Conservation (phyloP, 164 flowering plant species). For the Sextonia rubra region DNA sequence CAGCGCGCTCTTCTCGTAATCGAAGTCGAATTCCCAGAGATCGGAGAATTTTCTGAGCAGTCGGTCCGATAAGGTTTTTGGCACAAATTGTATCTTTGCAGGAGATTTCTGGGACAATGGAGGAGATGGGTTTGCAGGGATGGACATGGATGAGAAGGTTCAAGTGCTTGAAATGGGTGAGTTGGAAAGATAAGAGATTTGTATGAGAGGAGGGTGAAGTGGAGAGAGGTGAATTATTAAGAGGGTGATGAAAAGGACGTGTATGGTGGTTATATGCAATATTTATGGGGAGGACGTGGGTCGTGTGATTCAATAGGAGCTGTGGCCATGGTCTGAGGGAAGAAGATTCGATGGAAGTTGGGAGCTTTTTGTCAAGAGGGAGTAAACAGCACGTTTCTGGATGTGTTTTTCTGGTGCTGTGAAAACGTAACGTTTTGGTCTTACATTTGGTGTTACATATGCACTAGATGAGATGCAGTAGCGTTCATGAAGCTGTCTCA, state of each 20-base stretch:
- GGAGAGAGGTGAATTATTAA: not conserved
- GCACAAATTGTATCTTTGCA: conserved; percentile 39
- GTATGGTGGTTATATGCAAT: conserved; percentile 5
- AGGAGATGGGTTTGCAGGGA: conserved; percentile 13
- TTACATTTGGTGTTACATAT: too few species aligned
- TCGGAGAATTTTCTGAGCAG: conserved; percentile 69
- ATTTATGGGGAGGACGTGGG: conserved; percentile 11
- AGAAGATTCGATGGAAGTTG: not conserved
- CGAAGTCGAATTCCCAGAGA: conserved; percentile 51
- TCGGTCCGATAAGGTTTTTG: conserved; percentile 46
- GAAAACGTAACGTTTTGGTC: too few species aligned
- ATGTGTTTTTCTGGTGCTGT: too few species aligned
- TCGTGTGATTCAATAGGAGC: conserved; percentile 1
- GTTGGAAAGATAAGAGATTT: not conserved
- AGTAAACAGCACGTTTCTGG: not conserved
- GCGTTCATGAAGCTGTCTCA: too few species aligned
- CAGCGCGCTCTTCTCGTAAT: conserved; percentile 59
- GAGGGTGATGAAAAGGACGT: conserved; percentile 9
- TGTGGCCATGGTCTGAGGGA: not conserved
- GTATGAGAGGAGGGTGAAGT: not conserved
- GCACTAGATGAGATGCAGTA: too few species aligned
- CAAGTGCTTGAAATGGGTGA: not conserved
- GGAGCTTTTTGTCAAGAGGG: not conserved
- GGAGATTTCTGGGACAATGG: conserved; percentile 6
- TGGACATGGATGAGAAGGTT: not conserved